Base-by-base conservation (phyloP, 306 rosid genomes). In the Rosa lucieae region DNA sequence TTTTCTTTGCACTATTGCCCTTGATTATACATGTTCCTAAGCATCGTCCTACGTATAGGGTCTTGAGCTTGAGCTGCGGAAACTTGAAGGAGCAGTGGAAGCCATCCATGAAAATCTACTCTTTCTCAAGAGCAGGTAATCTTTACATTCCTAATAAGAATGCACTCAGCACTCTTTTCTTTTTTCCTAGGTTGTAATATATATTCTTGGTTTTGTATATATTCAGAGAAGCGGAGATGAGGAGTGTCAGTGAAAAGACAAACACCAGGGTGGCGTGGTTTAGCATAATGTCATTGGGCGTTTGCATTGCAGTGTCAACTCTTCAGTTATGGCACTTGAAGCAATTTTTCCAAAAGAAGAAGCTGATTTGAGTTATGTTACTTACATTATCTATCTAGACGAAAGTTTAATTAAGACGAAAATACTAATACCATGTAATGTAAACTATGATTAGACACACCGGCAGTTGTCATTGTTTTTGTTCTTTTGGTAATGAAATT, bases 341-440 rank as follows among this genome's bases (percentile, higher is more conserved):
- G 91, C 86, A 88, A 72, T 95, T 85, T 86, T 95, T 95, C 86
- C 93, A 83, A 76, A 95, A 93, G 97, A 95, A 91, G 97, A 95
- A 93, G 90, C 93, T 95, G 59, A 91, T 93, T 70, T 90, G 87
- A 91, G 70, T 49, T 48, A 44, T 66, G 37, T 35, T 58, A 67
- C 77, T 23, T 59, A 68, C 55, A n/a, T 80, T 70, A 69, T 78
- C 73, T 81, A 58, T 71, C 29, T 80, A 44, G 71, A 88, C 49
- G 81, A 77, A 74, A 67, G 58, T 58, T 7, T 15, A 1, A 62
- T 46, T 82, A 13, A 42, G 12, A 72, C 20, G 66, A 21, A 37
- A 46, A 15, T 75, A 26, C 39, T 62, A 48, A 47, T 18, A 75
- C 44, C 37, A 8, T 43, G 78, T 42, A 76, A 46, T 62, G 79